Base-by-base conservation (phyloP, 805 yeast genomes). In the Pichia scutulata region DNA sequence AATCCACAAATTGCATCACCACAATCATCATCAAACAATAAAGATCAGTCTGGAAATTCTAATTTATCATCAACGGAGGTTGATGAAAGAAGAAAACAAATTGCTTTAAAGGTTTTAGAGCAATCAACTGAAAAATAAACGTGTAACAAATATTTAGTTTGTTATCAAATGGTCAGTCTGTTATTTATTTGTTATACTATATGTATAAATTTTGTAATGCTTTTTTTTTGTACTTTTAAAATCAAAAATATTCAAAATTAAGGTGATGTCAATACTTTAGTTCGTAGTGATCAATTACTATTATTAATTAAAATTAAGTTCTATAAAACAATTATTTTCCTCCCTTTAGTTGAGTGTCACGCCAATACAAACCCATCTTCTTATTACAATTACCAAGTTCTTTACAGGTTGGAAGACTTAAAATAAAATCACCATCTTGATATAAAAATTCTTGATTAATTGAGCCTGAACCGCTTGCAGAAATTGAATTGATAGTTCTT, bases 41-140 rank as follows among this genome's bases (percentile, higher is more conserved):
- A 4, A 8, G n/a, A 16, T n/a, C n/a, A 7, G 14, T 5, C 43
- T 5, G 25, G 41, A 12, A 36, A 45, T 21, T 54, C 66, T 4
- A 54, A 54, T 25, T 51, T 50, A 51, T 55, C 51, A 16, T 52
- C 59, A 3, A 53, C 58, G 14, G 79, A 77, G 53, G 83, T 77
- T 4, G 88, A 87, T 21, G 90, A 85, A 59, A 76, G 92, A 65
- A 78, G 90, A 66, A 77, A 87, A 68, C 88, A 82, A 61, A 80
- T 84, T 41, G 92, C 92, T 1, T 67, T 85, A 51, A 85, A 84
- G 61, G 87, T 84, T 18, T 70, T 85, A 46, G 89, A 84, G 59
- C 88, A 84, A 55, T 33, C 37, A 33, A n/a, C 37, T 16, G 37
- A 33, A 16, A 33, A 33, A 33, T 33, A 33, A n/a, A n/a, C 6